Base-by-base conservation (phyloP, 139 green algal genomes). In the Haematococcus sp. region DNA sequence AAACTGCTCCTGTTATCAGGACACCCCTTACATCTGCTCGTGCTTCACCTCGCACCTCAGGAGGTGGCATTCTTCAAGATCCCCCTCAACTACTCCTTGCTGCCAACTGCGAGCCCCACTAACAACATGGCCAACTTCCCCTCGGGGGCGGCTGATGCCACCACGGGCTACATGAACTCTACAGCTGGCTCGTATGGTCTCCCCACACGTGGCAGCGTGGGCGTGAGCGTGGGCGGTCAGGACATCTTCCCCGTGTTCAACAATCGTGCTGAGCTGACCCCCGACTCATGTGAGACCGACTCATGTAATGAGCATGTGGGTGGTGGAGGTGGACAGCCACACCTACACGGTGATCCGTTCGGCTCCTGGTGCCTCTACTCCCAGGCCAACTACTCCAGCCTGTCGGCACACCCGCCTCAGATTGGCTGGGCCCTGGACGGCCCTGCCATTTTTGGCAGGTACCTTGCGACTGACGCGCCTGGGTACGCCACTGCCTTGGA, bases 261-360 rank as follows among this genome's bases (percentile, higher is more conserved):
- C 40, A 49, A 49, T 11, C 40, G 40, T 7, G 40, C 40, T 7
- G 40, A 49, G 40, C 40, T 63, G 54, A 63, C 23, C 9, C n/a
- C 23, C 54, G 23, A 30, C 22, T 32, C 54, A 4, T 68, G 60
- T 19, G 31, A 68, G 19, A 23, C 31, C 16, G 60, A 68, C 60
- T 68, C 60, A 9, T 68, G 60, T 13, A 68, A 68, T 35, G 60
- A 68, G 60, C 60, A 68, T 35, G 60, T 68, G 28, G 60, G 60
- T 7, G 30, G 31, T 4, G 60, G 60, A 13, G 60, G 60, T 9
- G 60, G 60, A 16, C 7, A 68, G 31, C 60, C 60, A 5, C 60
- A 68, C 60, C 31, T 68, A 19, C 60, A 68, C 31, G 60, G 60
- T 4, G 60, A 68, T 13, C 60, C 60, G 19, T 68, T 68, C 25